Percentiles rank a stretch among this genome's conserved stretches.
Evolutionary conservation across 176 grass and related monocot genomes (phyloP).

Genomic region (Elaeis guineensis): DNA sequence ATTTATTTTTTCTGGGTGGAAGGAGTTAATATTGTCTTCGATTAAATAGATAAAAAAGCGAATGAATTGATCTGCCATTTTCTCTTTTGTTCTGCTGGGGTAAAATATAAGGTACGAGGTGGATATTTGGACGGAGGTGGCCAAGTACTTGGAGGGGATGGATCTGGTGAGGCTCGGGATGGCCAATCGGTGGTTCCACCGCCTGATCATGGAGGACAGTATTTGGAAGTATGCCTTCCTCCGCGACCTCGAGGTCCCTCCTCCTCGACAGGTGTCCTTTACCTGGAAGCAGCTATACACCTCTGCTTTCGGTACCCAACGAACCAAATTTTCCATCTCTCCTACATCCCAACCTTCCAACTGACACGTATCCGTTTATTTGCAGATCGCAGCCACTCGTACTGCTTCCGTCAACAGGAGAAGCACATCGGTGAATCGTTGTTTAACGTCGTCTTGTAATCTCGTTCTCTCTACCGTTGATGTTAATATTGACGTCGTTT

Average conservation of each 20-base stretch:
- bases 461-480: no score
- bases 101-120: slow-evolving; percentile 47
- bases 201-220: slow-evolving; percentile 51
- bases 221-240: slow-evolving; percentile 78
- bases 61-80: no score
- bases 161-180: slow-evolving; percentile 56
- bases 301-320: slow-evolving; percentile 50
- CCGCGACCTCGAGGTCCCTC: slow-evolving; percentile 51
- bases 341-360: neutral
- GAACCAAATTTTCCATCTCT: no score
- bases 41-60: no score
- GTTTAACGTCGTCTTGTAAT: no score
- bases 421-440: slow-evolving; percentile 61
- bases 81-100: no score
- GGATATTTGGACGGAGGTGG: slow-evolving; percentile 91
- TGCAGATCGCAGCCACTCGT: slow-evolving; percentile 68
- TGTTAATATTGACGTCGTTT: neutral
- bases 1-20: no score
- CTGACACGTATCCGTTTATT: slow-evolving; percentile 23
- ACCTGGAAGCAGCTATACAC: slow-evolving; percentile 65
- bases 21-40: no score
- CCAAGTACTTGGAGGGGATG: slow-evolving; percentile 58
- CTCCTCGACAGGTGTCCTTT: slow-evolving; percentile 35
- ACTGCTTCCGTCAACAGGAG: slow-evolving; percentile 35
- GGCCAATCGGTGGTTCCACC: slow-evolving; percentile 58